Base-by-base conservation (phyloP, 345 rosid species). In the Anacardium occidentale region DNA sequence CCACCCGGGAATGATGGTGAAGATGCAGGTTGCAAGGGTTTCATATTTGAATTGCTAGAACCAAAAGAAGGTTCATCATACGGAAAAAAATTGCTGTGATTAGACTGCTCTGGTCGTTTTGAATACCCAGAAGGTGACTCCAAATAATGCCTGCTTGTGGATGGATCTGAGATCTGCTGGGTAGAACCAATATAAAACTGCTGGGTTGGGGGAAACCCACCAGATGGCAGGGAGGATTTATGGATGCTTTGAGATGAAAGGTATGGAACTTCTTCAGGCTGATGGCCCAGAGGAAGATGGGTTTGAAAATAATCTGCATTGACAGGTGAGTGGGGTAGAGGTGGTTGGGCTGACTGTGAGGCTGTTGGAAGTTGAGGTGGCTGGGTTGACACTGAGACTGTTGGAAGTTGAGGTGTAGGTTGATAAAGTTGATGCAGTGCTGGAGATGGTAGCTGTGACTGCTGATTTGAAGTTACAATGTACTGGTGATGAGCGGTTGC, bases 241-340 rank as follows among this genome's bases (percentile, higher is more conserved):
- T 44, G 60, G 32, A 59, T 53, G 29, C 76, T 66, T 68, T 70
- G 81, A 59, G 83, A 50, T 26, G 80, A 58, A 61, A 63, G 22
- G 55, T 50, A 75, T 64, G 81, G 50, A 71, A 57, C 66, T 44
- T 77, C 81, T 44, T 75, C 79, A 12, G 60, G 66, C 22, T 70
- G 69, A 62, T 50, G 73, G 66, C 42, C 64, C 9, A 21, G 44
- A 40, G 59, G 76, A 59, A 26, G 59, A 65, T 57, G 54, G 50
- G 45, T 24, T 72, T 64, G 76, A 75, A 75, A 68, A 73, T 65
- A 67, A 75, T 25, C 64, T 3, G 29, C n/a, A 42, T 58, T 25
- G 26, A 65, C 26, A 61, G 72, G 81, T 69, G 72, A 79, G 20
- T 70, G 80, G 53, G 26, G 69, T 55, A 62, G 76, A n/a, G 81